Base-by-base conservation (phyloP, 495 filamentous ascomycete genomes). In the Aspergillus diversus region DNA sequence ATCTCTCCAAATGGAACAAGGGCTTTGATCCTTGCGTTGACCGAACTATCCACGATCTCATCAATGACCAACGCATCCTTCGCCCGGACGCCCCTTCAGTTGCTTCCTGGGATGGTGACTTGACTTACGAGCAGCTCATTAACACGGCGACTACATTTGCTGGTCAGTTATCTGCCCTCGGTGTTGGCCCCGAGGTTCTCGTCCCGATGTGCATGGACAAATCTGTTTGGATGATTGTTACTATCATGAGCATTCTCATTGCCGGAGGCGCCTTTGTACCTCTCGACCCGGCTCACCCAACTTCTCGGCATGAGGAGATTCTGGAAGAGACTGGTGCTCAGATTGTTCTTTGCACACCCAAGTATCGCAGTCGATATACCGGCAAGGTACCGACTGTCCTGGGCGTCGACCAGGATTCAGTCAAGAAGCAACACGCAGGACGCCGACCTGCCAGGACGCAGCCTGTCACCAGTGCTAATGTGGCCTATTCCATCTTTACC, bases 121-220 rank as follows among this genome's bases (percentile, higher is more conserved):
- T 81, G 7, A 73, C 72, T 1, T 82, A 81, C 61, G 52, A 58
- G 32, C 69, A 82, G 35, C 66, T 80, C 33, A 71, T 73, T 54
- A 50, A 71, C 1, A 60, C 74, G n/a, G 72, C 77, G 6, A 73
- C 75, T 5, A 68, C 66, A 1, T 75, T 81, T 21, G 76, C 77
- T 8, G 64, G 61, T 6, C 74, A 80, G 49, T 67, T 84, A 0
- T 60, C 66, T 2, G 73, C 71, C 21, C 77, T 83, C 7, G 84
- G 85, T 33, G 76, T 88, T 47, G 70, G 66, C 3, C 75, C 73
- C 4, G 83, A 84, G 33, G 71, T 68, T 0, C 55, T 86, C 2
- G 82, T 89, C 4, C 86, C 85, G 4, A 64, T 90, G 0, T 86
- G 80, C 60, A 76, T 88, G 32, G 79, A 84, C 49, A 89, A 88